Evolutionary conservation across 164 flowering plant genomes (phyloP).

Genomic region (Macadamia integrifolia): DNA sequence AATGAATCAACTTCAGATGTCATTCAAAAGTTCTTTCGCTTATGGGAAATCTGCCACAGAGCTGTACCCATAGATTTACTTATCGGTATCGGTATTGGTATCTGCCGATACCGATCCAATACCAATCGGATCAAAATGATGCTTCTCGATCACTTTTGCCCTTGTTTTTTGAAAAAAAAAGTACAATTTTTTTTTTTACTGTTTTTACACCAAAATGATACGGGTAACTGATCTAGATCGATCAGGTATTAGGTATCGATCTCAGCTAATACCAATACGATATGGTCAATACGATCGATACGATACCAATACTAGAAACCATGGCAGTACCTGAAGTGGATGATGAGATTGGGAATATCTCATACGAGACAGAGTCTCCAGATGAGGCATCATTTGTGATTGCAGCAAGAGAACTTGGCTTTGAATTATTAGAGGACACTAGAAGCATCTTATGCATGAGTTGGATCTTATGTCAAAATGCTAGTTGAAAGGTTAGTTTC

Average conservation of each 20-base stretch:
- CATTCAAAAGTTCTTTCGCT: slow-evolving; percentile 63
- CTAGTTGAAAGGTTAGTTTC: slow-evolving; percentile 62
- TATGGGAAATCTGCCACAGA: slow-evolving; percentile 82
- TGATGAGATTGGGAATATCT: slow-evolving; percentile 48
- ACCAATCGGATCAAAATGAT: too few relatives aligned
- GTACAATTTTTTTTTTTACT: too few relatives aligned
- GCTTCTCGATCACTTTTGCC: too few relatives aligned
- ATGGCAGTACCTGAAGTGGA: slow-evolving; percentile 62
- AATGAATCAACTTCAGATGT: slow-evolving; percentile 51
- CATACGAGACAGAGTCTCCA: slow-evolving; percentile 98
- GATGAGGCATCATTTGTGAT: slow-evolving; percentile 97
- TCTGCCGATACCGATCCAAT: too few relatives aligned
- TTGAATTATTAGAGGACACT: slow-evolving; percentile 76
- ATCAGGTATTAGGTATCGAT: too few relatives aligned
- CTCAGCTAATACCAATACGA: too few relatives aligned
- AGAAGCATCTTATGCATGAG: slow-evolving; percentile 59
- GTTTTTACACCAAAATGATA: too few relatives aligned
- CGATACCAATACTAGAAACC: too few relatives aligned
- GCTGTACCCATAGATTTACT: slow-evolving; percentile 17
- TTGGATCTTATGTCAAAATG: slow-evolving; percentile 47
- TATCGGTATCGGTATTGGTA: too few relatives aligned
- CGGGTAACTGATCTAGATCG: too few relatives aligned
- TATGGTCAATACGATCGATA: too few relatives aligned
- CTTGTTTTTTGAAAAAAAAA: too few relatives aligned
- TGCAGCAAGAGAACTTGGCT: slow-evolving; percentile 93